phyloP scores from a whole-genome alignment of 345 rosid genomes.

The Populus pruinosa region DNA sequence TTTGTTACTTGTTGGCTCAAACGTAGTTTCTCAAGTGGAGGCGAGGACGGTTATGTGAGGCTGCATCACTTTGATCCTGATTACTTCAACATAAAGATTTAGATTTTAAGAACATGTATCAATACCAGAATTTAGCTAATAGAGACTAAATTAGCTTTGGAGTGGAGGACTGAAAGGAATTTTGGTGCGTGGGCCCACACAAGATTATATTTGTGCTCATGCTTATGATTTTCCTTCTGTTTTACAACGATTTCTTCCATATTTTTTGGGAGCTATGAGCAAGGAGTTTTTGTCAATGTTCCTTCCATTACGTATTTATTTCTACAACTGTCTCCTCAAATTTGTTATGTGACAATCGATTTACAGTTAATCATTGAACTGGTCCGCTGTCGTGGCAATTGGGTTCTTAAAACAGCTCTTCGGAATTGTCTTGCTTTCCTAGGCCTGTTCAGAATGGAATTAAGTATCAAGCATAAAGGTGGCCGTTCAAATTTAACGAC shows the following conservation, averaged over 20 bases:
- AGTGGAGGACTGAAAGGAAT: not conserved
- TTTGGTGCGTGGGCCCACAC: not conserved
- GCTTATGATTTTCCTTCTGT: not conserved
- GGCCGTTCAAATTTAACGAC: not conserved
- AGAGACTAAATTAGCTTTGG: not conserved
- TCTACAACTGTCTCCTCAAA: not conserved
- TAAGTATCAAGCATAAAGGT: not conserved
- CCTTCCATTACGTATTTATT: not conserved
- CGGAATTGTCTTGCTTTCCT: no score
- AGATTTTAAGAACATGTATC: not conserved
- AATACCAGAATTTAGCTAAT: not conserved
- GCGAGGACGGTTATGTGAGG: slow-evolving; percentile 95
- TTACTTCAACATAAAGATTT: slow-evolving; percentile 67
- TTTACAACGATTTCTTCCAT: not conserved
- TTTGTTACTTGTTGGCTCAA: not conserved
- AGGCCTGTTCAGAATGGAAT: no score
- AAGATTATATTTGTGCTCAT: not conserved
- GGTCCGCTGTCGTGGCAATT: not conserved
- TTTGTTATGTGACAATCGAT: not conserved
- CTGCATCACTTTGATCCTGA: slow-evolving; percentile 89
- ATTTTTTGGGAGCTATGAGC: not conserved
- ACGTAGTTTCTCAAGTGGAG: slow-evolving; percentile 88
- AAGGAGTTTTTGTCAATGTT: not conserved
- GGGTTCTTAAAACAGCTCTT: not conserved
- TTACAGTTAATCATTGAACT: not conserved